Percentiles rank a stretch among this genome's conserved stretches.
Conservation (phyloP, 345 rosid species). For the Mangifera indica region DNA sequence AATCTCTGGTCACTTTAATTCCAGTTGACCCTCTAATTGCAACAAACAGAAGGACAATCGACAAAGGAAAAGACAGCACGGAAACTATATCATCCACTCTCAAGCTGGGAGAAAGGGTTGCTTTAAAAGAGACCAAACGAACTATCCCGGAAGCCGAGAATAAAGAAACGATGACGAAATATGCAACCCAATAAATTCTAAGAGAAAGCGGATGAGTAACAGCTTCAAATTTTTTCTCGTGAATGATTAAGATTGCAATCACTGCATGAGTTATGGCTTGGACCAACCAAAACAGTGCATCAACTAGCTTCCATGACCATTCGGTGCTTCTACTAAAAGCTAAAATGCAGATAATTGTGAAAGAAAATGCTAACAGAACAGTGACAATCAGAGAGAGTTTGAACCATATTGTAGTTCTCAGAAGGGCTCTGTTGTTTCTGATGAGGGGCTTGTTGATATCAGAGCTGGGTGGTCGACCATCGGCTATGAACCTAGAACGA, state of each 20-base stretch:
- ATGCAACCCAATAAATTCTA: conserved; percentile 59
- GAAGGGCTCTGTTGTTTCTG: conserved; percentile 26
- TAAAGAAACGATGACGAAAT: conserved; percentile 40
- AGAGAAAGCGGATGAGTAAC: conserved; percentile 56
- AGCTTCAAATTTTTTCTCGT: conserved; percentile 68
- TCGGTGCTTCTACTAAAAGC: conserved; percentile 39
- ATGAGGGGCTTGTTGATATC: conserved; percentile 63
- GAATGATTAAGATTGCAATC: conserved; percentile 60
- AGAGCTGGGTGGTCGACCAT: conserved; percentile 18
- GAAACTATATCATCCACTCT: conserved; percentile 59
- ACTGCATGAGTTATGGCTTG: conserved; percentile 71
- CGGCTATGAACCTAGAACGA: conserved; percentile 37
- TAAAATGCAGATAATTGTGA: conserved; percentile 42
- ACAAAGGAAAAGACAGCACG: conserved; percentile 51
- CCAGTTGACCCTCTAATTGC: conserved; percentile 79
- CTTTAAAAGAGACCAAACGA: conserved; percentile 37
- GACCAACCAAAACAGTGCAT: conserved; percentile 60
- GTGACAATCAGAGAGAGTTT: conserved; percentile 49
- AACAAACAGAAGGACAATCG: conserved; percentile 45
- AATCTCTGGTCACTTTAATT: conserved; percentile 29
- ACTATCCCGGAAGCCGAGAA: conserved; percentile 58
- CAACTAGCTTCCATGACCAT: conserved; percentile 41
- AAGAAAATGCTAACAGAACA: conserved; percentile 47
- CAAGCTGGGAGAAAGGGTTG: conserved; percentile 30
- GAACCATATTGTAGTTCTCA: conserved; percentile 47